phyloP scores from a whole-genome alignment of 2,329 filamentous ascomycete species.

The Bipolaris oryzae region DNA sequence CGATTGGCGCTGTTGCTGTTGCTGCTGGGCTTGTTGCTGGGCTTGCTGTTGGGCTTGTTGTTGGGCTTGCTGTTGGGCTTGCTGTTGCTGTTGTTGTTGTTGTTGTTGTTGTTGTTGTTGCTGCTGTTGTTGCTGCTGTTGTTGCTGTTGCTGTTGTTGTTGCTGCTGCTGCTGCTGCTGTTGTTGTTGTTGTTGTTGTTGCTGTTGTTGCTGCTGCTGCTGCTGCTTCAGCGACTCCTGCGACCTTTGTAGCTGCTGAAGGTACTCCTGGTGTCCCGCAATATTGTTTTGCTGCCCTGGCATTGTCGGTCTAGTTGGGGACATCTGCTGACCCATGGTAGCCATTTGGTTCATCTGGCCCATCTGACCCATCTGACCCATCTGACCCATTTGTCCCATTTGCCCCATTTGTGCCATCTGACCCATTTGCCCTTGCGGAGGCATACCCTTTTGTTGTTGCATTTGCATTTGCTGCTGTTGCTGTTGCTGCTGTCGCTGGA shows the following conservation, averaged over 20 bases:
- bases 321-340: conserved; percentile 43
- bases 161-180: conserved; percentile 34
- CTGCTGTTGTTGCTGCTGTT: conserved; percentile 48
- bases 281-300: conserved; percentile 50
- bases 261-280: conserved; percentile 56
- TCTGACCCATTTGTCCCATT: conserved; percentile 10
- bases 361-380: conserved; percentile 14
- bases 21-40: conserved; percentile 38
- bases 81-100: conserved; percentile 32
- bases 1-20: conserved; percentile 35
- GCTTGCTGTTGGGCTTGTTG: conserved; percentile 51
- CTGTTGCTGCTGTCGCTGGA: conserved; percentile 59
- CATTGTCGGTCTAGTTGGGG: conserved; percentile 42
- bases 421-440: conserved; percentile 34
- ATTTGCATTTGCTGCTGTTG: conserved; percentile 34
- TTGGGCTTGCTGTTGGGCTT: not conserved
- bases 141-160: conserved; percentile 13
- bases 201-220: conserved; percentile 48
- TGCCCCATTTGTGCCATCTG: conserved; percentile 10
- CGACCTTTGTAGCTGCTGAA: conserved; percentile 52
- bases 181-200: conserved; percentile 27
- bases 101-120: conserved; percentile 25
- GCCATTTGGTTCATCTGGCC: conserved; percentile 10
- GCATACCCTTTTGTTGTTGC: conserved; percentile 40
- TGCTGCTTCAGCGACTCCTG: conserved; percentile 48